These are phyloP conservation scores for Peronospora destructor DNA, from an alignment of 352 stramenopile genomes.

Conservation along the genomic window DNA sequence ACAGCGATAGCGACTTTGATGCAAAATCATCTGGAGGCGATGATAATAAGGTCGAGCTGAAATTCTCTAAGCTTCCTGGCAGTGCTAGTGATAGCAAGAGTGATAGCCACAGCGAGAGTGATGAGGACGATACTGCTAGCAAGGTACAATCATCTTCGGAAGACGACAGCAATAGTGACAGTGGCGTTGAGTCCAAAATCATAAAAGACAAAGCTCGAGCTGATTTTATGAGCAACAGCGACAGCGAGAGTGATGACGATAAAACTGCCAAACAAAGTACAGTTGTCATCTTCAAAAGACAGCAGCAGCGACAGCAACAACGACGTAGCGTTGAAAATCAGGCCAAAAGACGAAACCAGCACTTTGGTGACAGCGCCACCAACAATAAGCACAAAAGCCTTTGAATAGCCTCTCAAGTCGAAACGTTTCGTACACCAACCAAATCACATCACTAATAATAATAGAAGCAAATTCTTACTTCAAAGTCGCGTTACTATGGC, in stretches of 20 bases:
- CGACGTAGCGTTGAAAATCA: no score
- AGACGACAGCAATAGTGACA: neutral
- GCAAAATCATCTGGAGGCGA: neutral
- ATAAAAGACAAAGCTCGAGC: neutral
- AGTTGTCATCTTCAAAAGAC: no score
- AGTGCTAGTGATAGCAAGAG: constrained; percentile 10
- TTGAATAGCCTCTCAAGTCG: no score
- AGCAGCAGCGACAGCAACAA: no score
- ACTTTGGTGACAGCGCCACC: no score
- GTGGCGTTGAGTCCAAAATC: neutral
- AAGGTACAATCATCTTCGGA: neutral
- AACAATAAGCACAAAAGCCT: no score
- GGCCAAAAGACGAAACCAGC: no score
- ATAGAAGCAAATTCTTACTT: neutral
- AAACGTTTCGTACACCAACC: constrained; percentile 4
- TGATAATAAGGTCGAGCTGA: constrained; percentile 1
- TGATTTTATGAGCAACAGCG: constrained; percentile 3
- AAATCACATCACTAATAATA: neutral
- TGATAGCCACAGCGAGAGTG: constrained; percentile 3
- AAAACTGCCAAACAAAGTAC: neutral
- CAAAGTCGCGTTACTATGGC: constrained; percentile 9
- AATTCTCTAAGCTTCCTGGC: neutral
- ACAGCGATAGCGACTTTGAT: neutral
- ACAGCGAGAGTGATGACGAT: constrained; percentile 11
- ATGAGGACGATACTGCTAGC: constrained; percentile 1